These are phyloP conservation scores for Betula pendula DNA, from an alignment of 306 rosid genomes.

Conservation along the genomic window DNA sequence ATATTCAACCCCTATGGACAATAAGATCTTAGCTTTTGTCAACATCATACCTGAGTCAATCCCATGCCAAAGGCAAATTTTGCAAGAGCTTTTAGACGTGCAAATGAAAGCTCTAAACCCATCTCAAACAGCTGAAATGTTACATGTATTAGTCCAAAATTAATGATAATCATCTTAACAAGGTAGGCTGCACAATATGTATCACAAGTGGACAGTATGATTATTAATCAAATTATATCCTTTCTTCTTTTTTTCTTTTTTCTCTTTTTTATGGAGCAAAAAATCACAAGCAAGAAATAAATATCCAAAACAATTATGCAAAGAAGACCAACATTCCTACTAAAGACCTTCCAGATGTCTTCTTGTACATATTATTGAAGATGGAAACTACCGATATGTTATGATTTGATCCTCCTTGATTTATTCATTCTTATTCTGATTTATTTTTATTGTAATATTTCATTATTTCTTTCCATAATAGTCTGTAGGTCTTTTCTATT, in stretches of 20 bases:
- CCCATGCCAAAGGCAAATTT: conserved; percentile 97
- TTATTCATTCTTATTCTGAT: too few species aligned
- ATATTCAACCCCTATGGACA: not conserved
- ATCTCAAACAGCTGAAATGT: conserved; percentile 90
- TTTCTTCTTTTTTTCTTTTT: not conserved
- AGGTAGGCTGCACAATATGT: conserved; percentile 13
- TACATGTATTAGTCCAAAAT: conserved; percentile 26
- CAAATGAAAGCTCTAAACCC: conserved; percentile 98
- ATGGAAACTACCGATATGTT: too few species aligned
- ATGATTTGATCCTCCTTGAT: too few species aligned
- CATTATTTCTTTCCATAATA: too few species aligned
- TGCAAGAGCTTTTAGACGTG: conserved; percentile 98
- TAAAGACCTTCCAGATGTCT: conserved; percentile 19
- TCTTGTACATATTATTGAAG: not conserved
- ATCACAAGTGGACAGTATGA: conserved; percentile 1
- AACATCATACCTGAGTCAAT: conserved; percentile 79
- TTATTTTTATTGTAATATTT: too few species aligned
- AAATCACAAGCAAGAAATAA: not conserved
- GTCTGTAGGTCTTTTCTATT: too few species aligned
- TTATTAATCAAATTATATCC: not conserved
- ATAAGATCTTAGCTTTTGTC: conserved; percentile 1
- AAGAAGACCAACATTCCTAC: conserved; percentile 14
- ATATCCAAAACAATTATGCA: conserved; percentile 7
- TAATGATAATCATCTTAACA: conserved; percentile 6
- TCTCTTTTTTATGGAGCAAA: not conserved